Base-by-base conservation (phyloP, 345 rosid genomes). In the Syzygium aqueum region DNA sequence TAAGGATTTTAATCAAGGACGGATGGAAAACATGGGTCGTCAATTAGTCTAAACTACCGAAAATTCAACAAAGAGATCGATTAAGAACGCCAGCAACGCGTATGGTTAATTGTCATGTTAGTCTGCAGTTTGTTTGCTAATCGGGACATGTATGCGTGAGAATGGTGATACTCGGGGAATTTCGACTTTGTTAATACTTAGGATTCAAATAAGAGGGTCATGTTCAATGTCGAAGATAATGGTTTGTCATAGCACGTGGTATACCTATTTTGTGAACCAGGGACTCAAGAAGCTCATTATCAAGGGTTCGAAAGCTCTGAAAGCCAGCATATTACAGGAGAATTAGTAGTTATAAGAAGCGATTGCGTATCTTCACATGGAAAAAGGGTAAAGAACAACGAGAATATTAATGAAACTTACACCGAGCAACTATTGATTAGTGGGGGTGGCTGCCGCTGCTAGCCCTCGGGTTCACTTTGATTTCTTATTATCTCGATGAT, bases 211-310 rank as follows among this genome's bases (percentile, higher is more conserved):
- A 17, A 16, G 22, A 9, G 43, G 37, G 6, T 30, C 78, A 3
- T 33, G 80, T 73, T 73, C 17, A 7, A 73, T 73, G 49, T 8
- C 2, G 13, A 9, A 6, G 11, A 9, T 33, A 9, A 19, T 7
- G 7, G 11, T 33, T 73, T 7, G 0, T 33, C 3, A 1, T 8
- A 8, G 2, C 0, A 0, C 17, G 46, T 17, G 23, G 11, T 19
- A 1, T 73, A 19, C 25, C 12, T 67, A 33, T 1, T 67, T 30
- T 30, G 78, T 17, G 9, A 28, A 16, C 23, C 10, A 0, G 46
- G 43, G 46, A 7, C 33, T 65, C 3, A 1, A 14, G 49, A 33
- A 73, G 43, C 46, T 33, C 5, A 25, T 33, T 33, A 33, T 73
- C 80, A 73, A 33, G 22, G 49, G 49, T 33, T 19, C 7, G 46